Evolutionary conservation across 768 basidiomycete species (phyloP).

Genomic region (Chiua virens): DNA sequence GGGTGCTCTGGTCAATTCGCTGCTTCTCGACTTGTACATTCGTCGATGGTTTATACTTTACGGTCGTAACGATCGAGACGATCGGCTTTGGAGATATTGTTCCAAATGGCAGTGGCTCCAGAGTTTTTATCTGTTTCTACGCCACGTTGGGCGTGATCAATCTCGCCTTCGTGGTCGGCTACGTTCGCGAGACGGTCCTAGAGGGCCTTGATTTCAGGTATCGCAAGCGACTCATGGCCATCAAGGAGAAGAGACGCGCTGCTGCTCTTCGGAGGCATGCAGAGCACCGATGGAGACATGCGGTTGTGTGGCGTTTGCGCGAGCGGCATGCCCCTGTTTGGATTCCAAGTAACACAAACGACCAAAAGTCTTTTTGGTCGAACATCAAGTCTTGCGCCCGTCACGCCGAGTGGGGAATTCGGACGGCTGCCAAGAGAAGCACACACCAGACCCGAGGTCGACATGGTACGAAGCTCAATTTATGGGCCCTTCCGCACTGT

Average conservation of each 20-base stretch:
- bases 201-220: conserved; percentile 70
- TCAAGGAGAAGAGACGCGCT: conserved; percentile 46
- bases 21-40: conserved; percentile 55
- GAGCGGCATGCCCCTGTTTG: conserved; percentile 51
- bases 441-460: conserved; percentile 19
- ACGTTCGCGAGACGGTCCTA: conserved; percentile 68
- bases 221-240: conserved; percentile 48
- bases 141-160: conserved; percentile 61
- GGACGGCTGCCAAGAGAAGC: background rate
- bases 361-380: conserved; percentile 5
- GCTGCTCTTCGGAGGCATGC: conserved; percentile 44
- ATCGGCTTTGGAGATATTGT: conserved; percentile 77
- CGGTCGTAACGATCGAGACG: conserved; percentile 71
- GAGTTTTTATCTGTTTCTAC: conserved; percentile 61
- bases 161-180: conserved; percentile 60
- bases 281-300: conserved; percentile 55
- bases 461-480: conserved; percentile 59
- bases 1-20: conserved; percentile 60
- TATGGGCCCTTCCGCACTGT: conserved; percentile 53
- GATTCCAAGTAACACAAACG: conserved; percentile 40
- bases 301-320: conserved; percentile 60
- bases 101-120: conserved; percentile 49
- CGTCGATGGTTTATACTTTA: conserved; percentile 77
- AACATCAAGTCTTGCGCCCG: conserved; percentile 9
- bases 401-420: conserved; percentile 8